Conservation (phyloP, 1,284 basidiomycete genomes). For the Cryptococcus amylolentus region DNA sequence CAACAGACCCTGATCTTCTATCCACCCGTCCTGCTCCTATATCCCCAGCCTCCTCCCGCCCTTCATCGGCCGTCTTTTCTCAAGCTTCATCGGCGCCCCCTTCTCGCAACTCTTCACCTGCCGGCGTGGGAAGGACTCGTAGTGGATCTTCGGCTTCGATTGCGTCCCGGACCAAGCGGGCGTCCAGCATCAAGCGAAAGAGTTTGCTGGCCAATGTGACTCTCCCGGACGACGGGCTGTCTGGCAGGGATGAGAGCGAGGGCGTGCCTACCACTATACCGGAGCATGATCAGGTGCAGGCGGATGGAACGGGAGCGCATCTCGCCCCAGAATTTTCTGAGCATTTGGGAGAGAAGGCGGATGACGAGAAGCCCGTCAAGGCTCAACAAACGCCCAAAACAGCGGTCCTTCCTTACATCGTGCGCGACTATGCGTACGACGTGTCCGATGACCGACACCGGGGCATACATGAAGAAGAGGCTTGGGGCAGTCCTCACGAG, state of each 20-base stretch:
- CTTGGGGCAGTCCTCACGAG: neutral
- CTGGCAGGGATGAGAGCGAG: neutral
- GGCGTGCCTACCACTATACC: neutral
- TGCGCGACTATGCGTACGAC: constrained; percentile 42
- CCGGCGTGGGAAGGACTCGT: neutral
- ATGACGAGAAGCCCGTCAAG: neutral
- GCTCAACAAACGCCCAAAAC: neutral
- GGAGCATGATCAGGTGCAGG: neutral
- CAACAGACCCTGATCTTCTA: constrained; percentile 3
- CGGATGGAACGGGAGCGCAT: neutral
- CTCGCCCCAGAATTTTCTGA: too few species aligned
- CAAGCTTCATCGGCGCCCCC: constrained; percentile 1
- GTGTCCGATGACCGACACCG: constrained; percentile 31
- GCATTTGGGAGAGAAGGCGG: neutral
- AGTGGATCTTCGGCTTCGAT: neutral
- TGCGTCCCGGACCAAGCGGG: neutral
- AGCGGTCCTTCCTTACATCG: constrained; percentile 12
- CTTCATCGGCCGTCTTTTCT: constrained; percentile 25
- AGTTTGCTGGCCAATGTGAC: neutral
- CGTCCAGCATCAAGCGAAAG: neutral
- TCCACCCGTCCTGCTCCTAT: constrained; percentile 41
- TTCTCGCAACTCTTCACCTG: constrained; percentile 5
- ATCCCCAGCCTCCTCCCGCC: constrained; percentile 35
- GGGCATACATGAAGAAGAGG: constrained; percentile 14
- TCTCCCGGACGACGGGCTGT: neutral